Base-by-base conservation (phyloP, 352 stramenopile genomes). In the Phytophthora citricola region DNA sequence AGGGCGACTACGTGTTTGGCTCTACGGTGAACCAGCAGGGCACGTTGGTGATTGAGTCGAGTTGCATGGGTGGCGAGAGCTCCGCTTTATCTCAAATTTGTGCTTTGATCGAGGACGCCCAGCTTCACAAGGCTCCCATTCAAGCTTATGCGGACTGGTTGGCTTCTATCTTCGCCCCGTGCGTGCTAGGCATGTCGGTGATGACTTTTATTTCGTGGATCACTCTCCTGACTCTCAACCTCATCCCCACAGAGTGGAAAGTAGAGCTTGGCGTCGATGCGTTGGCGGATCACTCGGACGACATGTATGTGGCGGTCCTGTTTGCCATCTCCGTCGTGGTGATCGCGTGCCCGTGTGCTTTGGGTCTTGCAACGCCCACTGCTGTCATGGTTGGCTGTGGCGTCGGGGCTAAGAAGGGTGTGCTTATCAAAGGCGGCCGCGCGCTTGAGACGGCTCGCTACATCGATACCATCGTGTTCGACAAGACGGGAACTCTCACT, bases 401-500 rank as follows among this genome's bases (percentile, higher is more conserved):
- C 12, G 85, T 97, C 51, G 92, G 85, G 7, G 90, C 87, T 26
- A 91, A 96, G 64, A 81, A 91, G 17, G 83, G 95, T 1, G 93
- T 98, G 47, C 67, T 97, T 7, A 90, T 98, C 58, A 95, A 95
- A 63, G 93, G 93, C 1, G 89, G 89, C 1, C 75, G 80, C 10
- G 85, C 87, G 6, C 75, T 97, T 1, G 90, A 97, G 59, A 87
- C 91, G 3, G 83, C 88, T 12, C 83, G 83, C 3, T 90, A 97
- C 62, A 89, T 97, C 1, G 86, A 91, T 29, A 90, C 85, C 22
- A 89, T 94, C 29, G 93, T 96, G 27, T 98, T 98, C 68, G 94
- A 98, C 67, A 98, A 98, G 74, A 98, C 93, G 2, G 93, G 93
- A 1, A 98, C 94, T 8, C 69, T 98, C 3, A 98, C 94, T 1